Evolutionary conservation across 305 asterid genomes (phyloP).

Genomic region (Nicotiana rustica): DNA sequence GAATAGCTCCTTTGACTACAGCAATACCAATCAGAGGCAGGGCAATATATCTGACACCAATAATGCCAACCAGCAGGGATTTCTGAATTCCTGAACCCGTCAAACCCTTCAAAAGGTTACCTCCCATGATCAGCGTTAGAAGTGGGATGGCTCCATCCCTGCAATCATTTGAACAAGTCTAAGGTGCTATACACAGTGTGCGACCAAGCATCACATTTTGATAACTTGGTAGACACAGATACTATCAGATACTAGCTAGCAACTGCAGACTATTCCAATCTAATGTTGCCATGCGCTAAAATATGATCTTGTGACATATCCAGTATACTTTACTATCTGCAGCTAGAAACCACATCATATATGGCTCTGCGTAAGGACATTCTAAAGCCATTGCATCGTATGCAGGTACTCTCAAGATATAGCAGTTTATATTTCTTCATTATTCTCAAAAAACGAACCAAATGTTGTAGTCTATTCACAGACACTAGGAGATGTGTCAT

Average conservation of each 20-base stretch:
- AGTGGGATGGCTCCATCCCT: slow-evolving; percentile 96
- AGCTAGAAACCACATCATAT: slow-evolving; percentile 25
- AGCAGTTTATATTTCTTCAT: slow-evolving; percentile 10
- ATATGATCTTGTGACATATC: not conserved
- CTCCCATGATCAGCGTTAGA: slow-evolving; percentile 84
- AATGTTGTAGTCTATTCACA: not conserved
- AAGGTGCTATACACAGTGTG: not conserved
- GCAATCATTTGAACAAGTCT: slow-evolving; percentile 39
- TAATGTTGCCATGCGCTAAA: not conserved
- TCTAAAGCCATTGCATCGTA: not conserved
- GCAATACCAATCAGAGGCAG: slow-evolving; percentile 74
- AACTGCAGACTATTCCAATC: not conserved
- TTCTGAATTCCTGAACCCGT: slow-evolving; percentile 63
- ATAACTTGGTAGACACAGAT: not conserved
- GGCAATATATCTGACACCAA: slow-evolving; percentile 67
- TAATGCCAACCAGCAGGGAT: slow-evolving; percentile 63
- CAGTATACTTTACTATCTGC: not conserved
- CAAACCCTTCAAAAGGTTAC: slow-evolving; percentile 85
- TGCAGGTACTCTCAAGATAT: not conserved
- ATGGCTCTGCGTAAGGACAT: not conserved
- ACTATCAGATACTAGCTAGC: not conserved
- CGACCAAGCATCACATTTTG: not conserved
- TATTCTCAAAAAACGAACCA: not conserved
- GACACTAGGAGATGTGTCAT: slow-evolving; percentile 24
- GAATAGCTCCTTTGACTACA: slow-evolving; percentile 65